Conservation (phyloP, 257 asterid species). For the Lavandula angustifolia region DNA sequence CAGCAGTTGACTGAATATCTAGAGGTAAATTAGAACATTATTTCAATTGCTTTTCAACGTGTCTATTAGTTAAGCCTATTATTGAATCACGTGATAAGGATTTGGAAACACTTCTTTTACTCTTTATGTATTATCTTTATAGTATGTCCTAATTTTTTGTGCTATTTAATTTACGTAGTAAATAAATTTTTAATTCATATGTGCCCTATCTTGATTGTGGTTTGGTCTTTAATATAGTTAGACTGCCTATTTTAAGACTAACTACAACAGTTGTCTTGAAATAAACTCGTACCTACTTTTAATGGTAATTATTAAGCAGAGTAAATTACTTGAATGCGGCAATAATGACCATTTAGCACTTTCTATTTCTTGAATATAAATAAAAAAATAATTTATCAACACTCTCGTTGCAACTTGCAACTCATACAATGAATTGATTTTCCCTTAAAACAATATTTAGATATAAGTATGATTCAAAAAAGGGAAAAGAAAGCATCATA, state of each 20-base stretch:
- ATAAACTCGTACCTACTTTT: conserved; percentile 19
- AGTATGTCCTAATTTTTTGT: too few relatives aligned
- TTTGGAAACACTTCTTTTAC: too few relatives aligned
- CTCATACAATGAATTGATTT: not conserved
- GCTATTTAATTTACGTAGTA: too few relatives aligned
- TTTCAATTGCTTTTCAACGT: too few relatives aligned
- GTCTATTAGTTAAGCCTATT: too few relatives aligned
- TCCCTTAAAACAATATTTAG: not conserved
- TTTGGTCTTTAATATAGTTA: not conserved
- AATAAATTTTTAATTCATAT: too few relatives aligned
- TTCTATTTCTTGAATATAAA: conserved; percentile 2
- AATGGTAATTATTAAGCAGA: not conserved
- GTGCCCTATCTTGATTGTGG: not conserved
- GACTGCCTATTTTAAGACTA: not conserved
- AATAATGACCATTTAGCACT: conserved; percentile 6
- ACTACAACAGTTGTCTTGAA: conserved; percentile 24
- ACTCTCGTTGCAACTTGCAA: not conserved
- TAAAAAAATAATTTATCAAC: not conserved
- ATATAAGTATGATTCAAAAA: too few relatives aligned
- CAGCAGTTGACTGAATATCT: too few relatives aligned
- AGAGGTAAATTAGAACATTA: too few relatives aligned
- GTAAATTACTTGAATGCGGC: conserved; percentile 7
- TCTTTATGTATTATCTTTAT: too few relatives aligned
- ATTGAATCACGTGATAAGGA: too few relatives aligned
- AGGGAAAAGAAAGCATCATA: too few relatives aligned